Base-by-base conservation (phyloP, 768 basidiomycete species). In the Lanmaoa pseudosensibilis region DNA sequence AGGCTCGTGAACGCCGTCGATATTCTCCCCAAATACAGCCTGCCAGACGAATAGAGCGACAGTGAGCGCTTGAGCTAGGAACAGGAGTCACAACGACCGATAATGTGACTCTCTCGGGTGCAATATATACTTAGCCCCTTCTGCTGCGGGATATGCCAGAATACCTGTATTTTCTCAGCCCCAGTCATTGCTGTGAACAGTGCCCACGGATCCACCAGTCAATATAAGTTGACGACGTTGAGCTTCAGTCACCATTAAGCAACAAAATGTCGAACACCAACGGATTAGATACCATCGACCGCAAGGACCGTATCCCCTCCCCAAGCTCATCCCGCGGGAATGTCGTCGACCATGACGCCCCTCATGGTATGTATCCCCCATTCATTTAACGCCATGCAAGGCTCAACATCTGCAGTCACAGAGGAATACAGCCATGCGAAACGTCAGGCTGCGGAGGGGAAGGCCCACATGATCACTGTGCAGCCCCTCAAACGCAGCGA, bases 401-500 rank as follows among this genome's bases (percentile, higher is more conserved):
- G 32, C 58, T 65, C 62, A 64, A 60, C 34, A 19, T 60, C 56
- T 44, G 33, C 60, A 90, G 89, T 90, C 25, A 90, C 89, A 40
- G 87, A 88, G 5, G 85, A 88, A 9, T 68, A 75, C 27, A 6
- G 8, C 15, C 64, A 66, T 43, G 71, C 68, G 30, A 73, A 77
- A 30, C 73, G 71, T 56, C 76, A 69, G 54, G 56, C 49, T 16
- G 33, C 25, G 18, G 62, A 64, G 8, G 58, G 55, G 2, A 74
- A 73, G 54, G 57, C 68, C 16, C 78, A 81, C 56, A 71, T 92
- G 73, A 88, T 93, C 58, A 77, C 75, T 54, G 92, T 94, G n/a
- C 90, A 94, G 69, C 92, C 92, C 1, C 75, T 94, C 74, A 90
- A 86, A 75, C 81, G 83, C 59, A 83, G 80, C 44, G 92, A 94